Percentiles rank a stretch among this genome's conserved stretches.
These are phyloP conservation scores for Pilaira anomala DNA, from an alignment of 192 early-diverging fungal genomes.

Conservation along the genomic window DNA sequence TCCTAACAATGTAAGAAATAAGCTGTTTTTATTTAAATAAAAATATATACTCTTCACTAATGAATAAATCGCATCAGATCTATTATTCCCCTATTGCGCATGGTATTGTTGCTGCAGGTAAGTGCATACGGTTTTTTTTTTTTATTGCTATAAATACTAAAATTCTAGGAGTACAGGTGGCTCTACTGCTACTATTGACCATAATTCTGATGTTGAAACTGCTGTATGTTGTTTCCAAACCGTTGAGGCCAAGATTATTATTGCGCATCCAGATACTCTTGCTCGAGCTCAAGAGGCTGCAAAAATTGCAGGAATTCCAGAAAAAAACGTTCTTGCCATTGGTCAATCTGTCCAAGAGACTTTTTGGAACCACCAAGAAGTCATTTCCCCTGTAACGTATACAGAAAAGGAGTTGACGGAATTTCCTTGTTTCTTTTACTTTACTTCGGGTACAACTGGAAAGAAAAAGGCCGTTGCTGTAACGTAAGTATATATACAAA, in stretches of 20 bases:
- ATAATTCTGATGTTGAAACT: slow-evolving; percentile 68
- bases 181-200: slow-evolving; percentile 68
- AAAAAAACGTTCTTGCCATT: slow-evolving; percentile 39
- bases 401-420: slow-evolving; percentile 23
- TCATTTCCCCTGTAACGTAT: slow-evolving; percentile 16
- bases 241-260: slow-evolving; percentile 58
- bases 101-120: slow-evolving; percentile 59
- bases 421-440: slow-evolving; percentile 22
- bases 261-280: slow-evolving; percentile 46
- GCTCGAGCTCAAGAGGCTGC: slow-evolving; percentile 41
- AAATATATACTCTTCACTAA: not conserved
- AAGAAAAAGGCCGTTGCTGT: slow-evolving; percentile 21
- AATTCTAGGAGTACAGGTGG: slow-evolving; percentile 44
- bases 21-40: not conserved
- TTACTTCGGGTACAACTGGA: slow-evolving; percentile 34
- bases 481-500: slow-evolving; percentile 20
- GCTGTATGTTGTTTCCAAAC: slow-evolving; percentile 69
- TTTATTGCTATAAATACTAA: no score
- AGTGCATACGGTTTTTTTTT: not conserved
- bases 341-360: slow-evolving; percentile 20
- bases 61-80: slow-evolving; percentile 27
- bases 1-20: slow-evolving; percentile 57
- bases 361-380: slow-evolving; percentile 8
- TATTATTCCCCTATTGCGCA: slow-evolving; percentile 60
- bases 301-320: slow-evolving; percentile 28